These are phyloP conservation scores for Kingdonia uniflora DNA, from an alignment of 164 flowering plant genomes.

Conservation along the genomic window DNA sequence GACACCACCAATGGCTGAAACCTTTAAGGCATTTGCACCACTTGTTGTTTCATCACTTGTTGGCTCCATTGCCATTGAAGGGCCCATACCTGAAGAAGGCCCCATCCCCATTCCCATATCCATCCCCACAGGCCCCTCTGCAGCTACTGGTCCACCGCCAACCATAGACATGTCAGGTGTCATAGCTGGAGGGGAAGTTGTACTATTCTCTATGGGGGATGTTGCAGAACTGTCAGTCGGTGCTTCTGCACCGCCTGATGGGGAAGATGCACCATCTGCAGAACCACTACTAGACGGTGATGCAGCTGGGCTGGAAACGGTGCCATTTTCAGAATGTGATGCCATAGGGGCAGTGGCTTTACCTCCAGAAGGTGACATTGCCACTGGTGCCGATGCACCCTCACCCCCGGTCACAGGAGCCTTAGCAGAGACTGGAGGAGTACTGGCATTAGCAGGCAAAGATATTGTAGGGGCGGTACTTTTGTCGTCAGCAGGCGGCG, in stretches of 20 bases:
- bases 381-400: no score
- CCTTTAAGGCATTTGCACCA: no score
- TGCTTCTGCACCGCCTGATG: neutral
- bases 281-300: neutral
- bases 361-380: neutral
- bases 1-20: no score
- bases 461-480: neutral
- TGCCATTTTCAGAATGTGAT: neutral
- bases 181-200: no score
- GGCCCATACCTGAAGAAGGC: no score
- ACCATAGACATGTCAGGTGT: no score
- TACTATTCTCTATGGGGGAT: no score
- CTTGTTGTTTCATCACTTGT: no score
- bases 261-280: neutral
- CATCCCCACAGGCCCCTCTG: no score
- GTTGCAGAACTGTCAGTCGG: constrained; percentile 1
- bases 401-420: neutral
- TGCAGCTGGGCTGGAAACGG: neutral
- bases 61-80: no score
- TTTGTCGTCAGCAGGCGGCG: neutral
- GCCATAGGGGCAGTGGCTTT: neutral
- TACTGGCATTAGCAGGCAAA: neutral
- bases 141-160: no score
- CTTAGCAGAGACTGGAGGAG: neutral
- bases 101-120: no score